Evolutionary conservation across 805 yeast genomes (phyloP), one percentile per base, ranked within the genome.

Genomic region (Dipodascopsis uninucleata): DNA sequence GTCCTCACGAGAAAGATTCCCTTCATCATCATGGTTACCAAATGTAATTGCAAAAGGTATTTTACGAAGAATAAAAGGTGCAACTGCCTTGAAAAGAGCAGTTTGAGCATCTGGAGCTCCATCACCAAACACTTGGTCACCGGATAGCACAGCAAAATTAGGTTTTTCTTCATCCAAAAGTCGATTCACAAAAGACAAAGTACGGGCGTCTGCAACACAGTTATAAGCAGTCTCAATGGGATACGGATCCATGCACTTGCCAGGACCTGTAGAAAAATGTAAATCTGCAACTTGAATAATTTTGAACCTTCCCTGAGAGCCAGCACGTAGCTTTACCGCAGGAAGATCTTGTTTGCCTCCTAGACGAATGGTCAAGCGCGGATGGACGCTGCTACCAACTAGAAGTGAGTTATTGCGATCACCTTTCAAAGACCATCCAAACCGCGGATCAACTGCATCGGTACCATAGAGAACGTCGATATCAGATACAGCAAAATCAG

Each of bases 1-100:
- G 53, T 79, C 77, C 43, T 65, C 61, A 31, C 95, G 73, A 12
- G 69, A 50, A 45, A 87, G 56, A 3, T 81, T 74, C 0, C 95
- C 90, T 65, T 89, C 95, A 59, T 83, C 93, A 62, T 93, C 98
- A 62, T 93, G 98, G 62, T 93, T 93, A 0, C 98, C 98, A 70
- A 90, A 73, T 6, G 81, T 79, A 53, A 84, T 72, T 0, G 96
- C 90, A 70, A 76, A 93, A 3, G 97, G 97, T 6, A 89, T 82
- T 39, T 72, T 64, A 36, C 85, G 68, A 12, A 67, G 58, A 20
- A 89, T 74, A 22, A 86, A 76, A 0, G 95, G 94, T 8, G 73
- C 69, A 7, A 83, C 71, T 0, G 82, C 86, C 61, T 93, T 90
- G 47, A 82, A 71, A n/a, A 87, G 57, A 0, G 96, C 78, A 0